These are phyloP conservation scores for Starmerella gropengiesseri DNA, from an alignment of 805 yeast species.

Conservation along the genomic window DNA sequence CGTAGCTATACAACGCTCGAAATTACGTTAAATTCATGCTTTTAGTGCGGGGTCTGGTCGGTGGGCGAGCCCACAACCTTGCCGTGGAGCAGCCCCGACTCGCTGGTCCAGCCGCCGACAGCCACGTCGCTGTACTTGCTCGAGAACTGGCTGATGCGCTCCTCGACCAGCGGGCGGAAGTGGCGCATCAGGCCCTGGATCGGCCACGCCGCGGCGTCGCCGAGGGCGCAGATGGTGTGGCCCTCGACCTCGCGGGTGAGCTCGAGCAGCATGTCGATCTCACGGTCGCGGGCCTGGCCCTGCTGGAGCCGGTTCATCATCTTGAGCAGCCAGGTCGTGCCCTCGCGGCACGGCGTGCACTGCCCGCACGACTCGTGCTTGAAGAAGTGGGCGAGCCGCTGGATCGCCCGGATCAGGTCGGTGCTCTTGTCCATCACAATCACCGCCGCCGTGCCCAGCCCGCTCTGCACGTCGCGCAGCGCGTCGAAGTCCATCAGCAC, in stretches of 20 bases:
- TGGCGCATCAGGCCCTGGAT: constrained; percentile 78
- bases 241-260: constrained; percentile 81
- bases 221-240: constrained; percentile 84
- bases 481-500: constrained; percentile 84
- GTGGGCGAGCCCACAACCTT: constrained; percentile 40
- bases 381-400: constrained; percentile 72
- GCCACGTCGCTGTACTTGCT: constrained; percentile 39
- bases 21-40: neutral
- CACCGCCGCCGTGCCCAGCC: constrained; percentile 87
- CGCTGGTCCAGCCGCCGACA: constrained; percentile 71
- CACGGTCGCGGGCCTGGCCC: constrained; percentile 73
- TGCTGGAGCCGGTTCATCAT: constrained; percentile 72
- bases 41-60: constrained; percentile 19
- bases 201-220: constrained; percentile 93
- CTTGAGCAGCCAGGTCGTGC: constrained; percentile 73
- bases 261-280: constrained; percentile 76
- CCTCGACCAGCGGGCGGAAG: constrained; percentile 73
- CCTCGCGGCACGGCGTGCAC: constrained; percentile 92
- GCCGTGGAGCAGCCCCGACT: constrained; percentile 51
- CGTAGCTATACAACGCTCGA: neutral
- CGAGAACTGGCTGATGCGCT: constrained; percentile 57
- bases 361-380: constrained; percentile 92
- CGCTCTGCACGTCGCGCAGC: constrained; percentile 71
- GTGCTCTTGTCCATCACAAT: constrained; percentile 83
- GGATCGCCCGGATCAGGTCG: constrained; percentile 75